Evolutionary conservation across 345 rosid species (phyloP), one percentile per base, ranked within the genome.

Genomic region (Camelina sativa): DNA sequence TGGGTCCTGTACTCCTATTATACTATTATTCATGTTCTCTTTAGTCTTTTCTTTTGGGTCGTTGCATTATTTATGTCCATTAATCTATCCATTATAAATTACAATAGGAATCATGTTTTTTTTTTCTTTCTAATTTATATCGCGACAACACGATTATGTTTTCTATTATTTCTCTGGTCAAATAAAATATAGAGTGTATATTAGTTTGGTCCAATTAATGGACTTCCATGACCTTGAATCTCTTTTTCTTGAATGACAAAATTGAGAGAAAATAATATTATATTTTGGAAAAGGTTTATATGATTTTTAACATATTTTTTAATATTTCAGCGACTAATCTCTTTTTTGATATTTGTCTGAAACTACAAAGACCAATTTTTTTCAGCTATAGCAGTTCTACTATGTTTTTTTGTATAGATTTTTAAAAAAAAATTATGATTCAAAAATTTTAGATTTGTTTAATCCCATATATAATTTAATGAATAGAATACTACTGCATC

Each of bases 1-100:
- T 44, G 41, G 80, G 80, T 17, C 71, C 71, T 43, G 34, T 25
- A 20, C 34, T 30, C 71, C 65, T 41, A 32, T 25, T 66, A 2
- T 66, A 16, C 7, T 16, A 47, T 47, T 48, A 48, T 48, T 50
- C 32, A 46, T 17, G 32, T 41, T 54, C 13, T 40, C 17, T 55
- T 1, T 17, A 20, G 22, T 20, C 22, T 20, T 20, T 20, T 20
- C 22, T n/a, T 50, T 19, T 46, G 41, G 32, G 60, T 69, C 60
- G 60, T 69, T 63, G 38, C 8, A 38, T 40, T 19, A 43, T 60
- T 48, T 67, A 67, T 67, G 46, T 66, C 61, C 52, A 58, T 38
- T 57, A 43, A 13, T 16, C 51, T 38, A 32, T 71, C 55, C 62
- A 10, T 15, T 15, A 44, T 10, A 40, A 17, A 28, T 22, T 65